These are phyloP conservation scores for Calocera viscosa DNA, from an alignment of 768 basidiomycete genomes.

Conservation along the genomic window DNA sequence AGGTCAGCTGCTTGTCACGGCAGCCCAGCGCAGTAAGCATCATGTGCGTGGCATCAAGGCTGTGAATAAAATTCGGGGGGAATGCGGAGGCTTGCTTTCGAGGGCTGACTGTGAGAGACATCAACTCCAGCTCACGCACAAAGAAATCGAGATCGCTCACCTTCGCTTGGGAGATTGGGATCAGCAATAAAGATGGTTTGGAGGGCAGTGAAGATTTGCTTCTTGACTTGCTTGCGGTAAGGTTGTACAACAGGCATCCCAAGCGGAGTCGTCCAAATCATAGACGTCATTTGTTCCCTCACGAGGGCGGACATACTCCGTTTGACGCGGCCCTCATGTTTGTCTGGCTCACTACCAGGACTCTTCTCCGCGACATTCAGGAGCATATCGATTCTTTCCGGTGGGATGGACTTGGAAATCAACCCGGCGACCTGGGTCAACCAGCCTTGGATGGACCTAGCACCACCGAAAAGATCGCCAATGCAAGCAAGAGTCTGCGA, in stretches of 20 bases:
- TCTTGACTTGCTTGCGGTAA: slow-evolving; percentile 70
- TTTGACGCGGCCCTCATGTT: slow-evolving; percentile 14
- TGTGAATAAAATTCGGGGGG: slow-evolving; percentile 98
- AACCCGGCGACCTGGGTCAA: slow-evolving; percentile 69
- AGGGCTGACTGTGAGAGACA: slow-evolving; percentile 45
- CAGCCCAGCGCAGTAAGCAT: slow-evolving; percentile 90
- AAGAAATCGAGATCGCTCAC: slow-evolving; percentile 28
- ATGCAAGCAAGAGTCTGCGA: slow-evolving; percentile 61
- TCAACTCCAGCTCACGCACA: slow-evolving; percentile 6
- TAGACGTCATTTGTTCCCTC: slow-evolving; percentile 88
- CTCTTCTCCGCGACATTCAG: slow-evolving; percentile 8
- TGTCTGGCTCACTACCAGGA: neutral
- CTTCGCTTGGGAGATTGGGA: slow-evolving; percentile 59
- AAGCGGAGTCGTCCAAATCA: slow-evolving; percentile 95
- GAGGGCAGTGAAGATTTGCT: slow-evolving; percentile 69
- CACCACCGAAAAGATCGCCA: slow-evolving; percentile 86
- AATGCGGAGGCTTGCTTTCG: slow-evolving; percentile 89
- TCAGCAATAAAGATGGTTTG: slow-evolving; percentile 87
- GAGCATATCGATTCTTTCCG: slow-evolving; percentile 31
- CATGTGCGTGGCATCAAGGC: slow-evolving; percentile 97
- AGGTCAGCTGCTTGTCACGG: slow-evolving; percentile 59
- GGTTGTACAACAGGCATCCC: slow-evolving; percentile 93
- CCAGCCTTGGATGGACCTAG: slow-evolving; percentile 84
- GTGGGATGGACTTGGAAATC: slow-evolving; percentile 76
- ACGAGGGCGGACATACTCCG: slow-evolving; percentile 28